Conservation (phyloP, 768 basidiomycete genomes). For the Mycena chlorophos region DNA sequence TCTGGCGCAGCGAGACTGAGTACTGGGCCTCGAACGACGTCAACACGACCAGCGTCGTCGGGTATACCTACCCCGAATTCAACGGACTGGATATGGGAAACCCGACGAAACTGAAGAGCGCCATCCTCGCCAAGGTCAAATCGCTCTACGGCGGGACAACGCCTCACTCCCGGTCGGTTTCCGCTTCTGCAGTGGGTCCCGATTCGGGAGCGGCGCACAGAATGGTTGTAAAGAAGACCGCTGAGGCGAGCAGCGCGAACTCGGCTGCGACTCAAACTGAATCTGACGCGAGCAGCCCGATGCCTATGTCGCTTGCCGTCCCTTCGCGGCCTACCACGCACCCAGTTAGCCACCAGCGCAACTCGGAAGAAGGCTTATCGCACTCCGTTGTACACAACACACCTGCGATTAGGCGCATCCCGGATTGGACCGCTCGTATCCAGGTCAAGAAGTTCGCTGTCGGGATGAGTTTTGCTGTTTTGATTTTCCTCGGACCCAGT, state of each 20-base stretch:
- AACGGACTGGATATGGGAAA: conserved; percentile 37
- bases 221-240: not conserved
- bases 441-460: conserved; percentile 44
- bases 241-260: too few relatives aligned
- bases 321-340: not conserved
- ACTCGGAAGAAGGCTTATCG: not conserved
- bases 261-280: too few relatives aligned
- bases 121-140: conserved; percentile 37
- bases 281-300: too few relatives aligned
- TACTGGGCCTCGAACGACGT: conserved; percentile 42
- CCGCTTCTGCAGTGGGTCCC: not conserved
- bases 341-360: not conserved
- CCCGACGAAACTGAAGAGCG: conserved; percentile 27
- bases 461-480: conserved; percentile 43
- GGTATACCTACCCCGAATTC: conserved; percentile 56
- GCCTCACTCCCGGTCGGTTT: not conserved
- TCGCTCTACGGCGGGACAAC: conserved; percentile 33
- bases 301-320: too few relatives aligned
- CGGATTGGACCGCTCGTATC: conserved; percentile 47
- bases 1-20: conserved; percentile 38
- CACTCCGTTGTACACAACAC: not conserved
- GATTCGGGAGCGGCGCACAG: conserved; percentile 13
- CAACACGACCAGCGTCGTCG: conserved; percentile 32
- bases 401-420: conserved; percentile 7
- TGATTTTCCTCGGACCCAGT: conserved; percentile 48